Evolutionary conservation across 2,329 filamentous ascomycete genomes (phyloP).

Genomic region (Cladophialophora carrionii): DNA sequence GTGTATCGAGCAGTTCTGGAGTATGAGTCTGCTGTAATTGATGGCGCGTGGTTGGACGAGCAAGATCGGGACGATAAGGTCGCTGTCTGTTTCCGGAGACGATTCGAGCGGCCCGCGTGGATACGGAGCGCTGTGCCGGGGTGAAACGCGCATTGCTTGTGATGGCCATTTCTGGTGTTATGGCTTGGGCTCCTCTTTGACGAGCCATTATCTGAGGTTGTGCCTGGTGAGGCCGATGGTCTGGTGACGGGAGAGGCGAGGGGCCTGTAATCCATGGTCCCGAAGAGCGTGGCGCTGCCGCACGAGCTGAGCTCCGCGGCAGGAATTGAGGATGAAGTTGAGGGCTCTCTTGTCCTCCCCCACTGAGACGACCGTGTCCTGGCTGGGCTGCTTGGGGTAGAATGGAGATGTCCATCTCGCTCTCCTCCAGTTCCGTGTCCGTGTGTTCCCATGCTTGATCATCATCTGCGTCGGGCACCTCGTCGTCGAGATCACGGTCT

Average conservation of each 20-base stretch:
- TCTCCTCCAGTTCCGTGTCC: slow-evolving; percentile 61
- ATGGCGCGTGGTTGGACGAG: slow-evolving; percentile 2
- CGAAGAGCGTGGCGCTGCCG: slow-evolving; percentile 16
- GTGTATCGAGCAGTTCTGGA: slow-evolving; percentile 25
- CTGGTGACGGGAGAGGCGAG: slow-evolving; percentile 6
- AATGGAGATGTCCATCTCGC: slow-evolving; percentile 35
- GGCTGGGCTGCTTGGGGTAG: slow-evolving; percentile 19
- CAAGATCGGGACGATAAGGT: slow-evolving; percentile 3
- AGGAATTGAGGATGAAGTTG: slow-evolving; percentile 15
- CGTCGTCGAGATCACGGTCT: slow-evolving; percentile 70
- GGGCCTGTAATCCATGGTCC: slow-evolving; percentile 30
- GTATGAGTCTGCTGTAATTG: slow-evolving; percentile 22
- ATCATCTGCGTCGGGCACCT: slow-evolving; percentile 64
- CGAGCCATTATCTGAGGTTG: slow-evolving; percentile 5
- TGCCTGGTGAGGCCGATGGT: background rate
- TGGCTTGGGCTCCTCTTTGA: background rate
- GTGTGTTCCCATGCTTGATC: slow-evolving; percentile 74
- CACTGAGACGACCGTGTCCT: background rate
- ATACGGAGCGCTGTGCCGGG: background rate
- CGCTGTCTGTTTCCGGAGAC: slow-evolving; percentile 23
- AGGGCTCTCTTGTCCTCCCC: background rate
- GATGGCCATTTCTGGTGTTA: slow-evolving; percentile 14
- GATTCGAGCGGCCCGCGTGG: slow-evolving; percentile 10
- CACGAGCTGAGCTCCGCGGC: slow-evolving; percentile 11
- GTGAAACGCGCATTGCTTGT: background rate